Evolutionary conservation across 2,329 filamentous ascomycete species (phyloP).

Genomic region (Penicillium sp.): DNA sequence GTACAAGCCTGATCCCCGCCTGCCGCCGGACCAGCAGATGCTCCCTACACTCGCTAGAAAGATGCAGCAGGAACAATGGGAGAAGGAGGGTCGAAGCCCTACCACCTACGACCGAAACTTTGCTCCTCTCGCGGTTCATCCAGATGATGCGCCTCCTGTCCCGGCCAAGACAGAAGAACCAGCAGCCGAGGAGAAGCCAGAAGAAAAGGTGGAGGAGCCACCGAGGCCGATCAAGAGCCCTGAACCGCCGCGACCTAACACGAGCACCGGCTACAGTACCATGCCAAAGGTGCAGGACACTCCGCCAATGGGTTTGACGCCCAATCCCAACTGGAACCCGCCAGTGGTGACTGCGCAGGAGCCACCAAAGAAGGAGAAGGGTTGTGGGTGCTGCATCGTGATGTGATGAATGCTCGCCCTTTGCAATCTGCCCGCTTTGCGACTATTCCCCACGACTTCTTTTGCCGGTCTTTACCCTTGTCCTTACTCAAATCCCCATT

Average conservation of each 20-base stretch:
- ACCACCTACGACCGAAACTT: constrained; percentile 86
- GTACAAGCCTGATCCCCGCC: constrained; percentile 91
- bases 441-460: background rate
- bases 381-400: constrained; percentile 72
- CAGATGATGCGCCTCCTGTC: constrained; percentile 34
- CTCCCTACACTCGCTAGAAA: constrained; percentile 90
- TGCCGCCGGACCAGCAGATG: constrained; percentile 93
- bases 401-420: constrained; percentile 58
- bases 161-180: constrained; percentile 17
- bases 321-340: constrained; percentile 44
- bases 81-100: constrained; percentile 84
- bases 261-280: constrained; percentile 52
- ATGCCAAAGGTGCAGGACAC: constrained; percentile 51
- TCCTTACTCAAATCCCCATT: background rate
- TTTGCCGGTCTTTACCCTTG: background rate
- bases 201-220: constrained; percentile 14
- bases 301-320: constrained; percentile 37
- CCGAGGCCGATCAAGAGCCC: constrained; percentile 33
- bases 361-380: constrained; percentile 51
- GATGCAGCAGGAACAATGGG: constrained; percentile 93
- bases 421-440: constrained; percentile 13
- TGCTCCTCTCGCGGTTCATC: constrained; percentile 66
- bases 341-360: constrained; percentile 57
- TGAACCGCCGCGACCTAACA: constrained; percentile 40
- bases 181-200: constrained; percentile 4